Conservation (phyloP, 2,329 filamentous ascomycete species). For the Ascochyta koolunga region DNA sequence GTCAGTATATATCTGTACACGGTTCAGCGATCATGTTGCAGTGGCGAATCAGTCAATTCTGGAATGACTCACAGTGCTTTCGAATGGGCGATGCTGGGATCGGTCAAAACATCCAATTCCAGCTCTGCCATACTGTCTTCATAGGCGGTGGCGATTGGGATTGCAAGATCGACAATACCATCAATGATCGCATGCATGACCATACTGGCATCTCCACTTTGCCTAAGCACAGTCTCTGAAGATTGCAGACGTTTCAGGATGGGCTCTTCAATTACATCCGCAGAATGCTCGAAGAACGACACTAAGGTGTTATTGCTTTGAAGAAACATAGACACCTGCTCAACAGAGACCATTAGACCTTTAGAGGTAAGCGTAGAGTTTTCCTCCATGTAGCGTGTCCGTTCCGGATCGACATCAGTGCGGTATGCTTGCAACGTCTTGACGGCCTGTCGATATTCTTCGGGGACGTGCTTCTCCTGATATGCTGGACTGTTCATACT, state of each 20-base stretch:
- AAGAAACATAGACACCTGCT: conserved; percentile 92
- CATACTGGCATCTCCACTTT: conserved; percentile 86
- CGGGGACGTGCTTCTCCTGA: conserved; percentile 9
- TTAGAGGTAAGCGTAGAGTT: conserved; percentile 75
- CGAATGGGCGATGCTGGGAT: conserved; percentile 79
- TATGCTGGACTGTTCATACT: conserved; percentile 20
- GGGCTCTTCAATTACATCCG: conserved; percentile 80
- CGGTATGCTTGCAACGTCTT: conserved; percentile 88
- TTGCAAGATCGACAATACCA: conserved; percentile 86
- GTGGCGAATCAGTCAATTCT: not conserved
- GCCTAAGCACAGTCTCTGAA: conserved; percentile 78
- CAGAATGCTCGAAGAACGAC: conserved; percentile 92
- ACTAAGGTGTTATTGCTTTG: conserved; percentile 87
- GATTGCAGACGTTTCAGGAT: conserved; percentile 78
- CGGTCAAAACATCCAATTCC: conserved; percentile 84
- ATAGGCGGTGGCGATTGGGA: conserved; percentile 81
- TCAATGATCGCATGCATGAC: conserved; percentile 88
- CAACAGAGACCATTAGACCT: conserved; percentile 79
- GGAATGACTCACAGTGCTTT: conserved; percentile 51
- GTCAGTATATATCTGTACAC: conserved; percentile 71
- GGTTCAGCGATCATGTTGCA: not conserved
- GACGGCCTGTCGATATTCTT: conserved; percentile 26
- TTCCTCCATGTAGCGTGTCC: conserved; percentile 86
- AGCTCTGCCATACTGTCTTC: conserved; percentile 85
- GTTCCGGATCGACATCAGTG: conserved; percentile 76